Evolutionary conservation across 1,284 basidiomycete genomes (phyloP).

Genomic region (Boletus smithii): DNA sequence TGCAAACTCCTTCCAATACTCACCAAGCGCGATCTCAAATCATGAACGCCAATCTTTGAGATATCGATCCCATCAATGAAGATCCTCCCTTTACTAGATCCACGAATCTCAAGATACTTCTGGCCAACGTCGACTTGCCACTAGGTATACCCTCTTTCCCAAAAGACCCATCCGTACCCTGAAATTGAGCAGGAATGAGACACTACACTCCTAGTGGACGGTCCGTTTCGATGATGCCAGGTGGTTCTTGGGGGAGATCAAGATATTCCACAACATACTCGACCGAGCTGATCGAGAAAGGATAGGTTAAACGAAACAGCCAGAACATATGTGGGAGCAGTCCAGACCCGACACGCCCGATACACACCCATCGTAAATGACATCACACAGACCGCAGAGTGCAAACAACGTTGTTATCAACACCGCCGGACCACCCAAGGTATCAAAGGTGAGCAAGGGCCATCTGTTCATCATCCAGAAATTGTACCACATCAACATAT

Average conservation of each 20-base stretch:
- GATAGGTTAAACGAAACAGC: too few relatives aligned
- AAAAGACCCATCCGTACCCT: too few relatives aligned
- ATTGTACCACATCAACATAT: constrained; percentile 63
- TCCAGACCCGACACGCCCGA: constrained; percentile 66
- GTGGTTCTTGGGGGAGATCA: constrained; percentile 82
- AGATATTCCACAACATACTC: constrained; percentile 90
- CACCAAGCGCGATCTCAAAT: constrained; percentile 73
- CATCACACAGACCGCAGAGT: constrained; percentile 72
- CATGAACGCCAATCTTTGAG: constrained; percentile 80
- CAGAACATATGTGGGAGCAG: too few relatives aligned
- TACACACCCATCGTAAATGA: constrained; percentile 58
- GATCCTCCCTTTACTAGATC: constrained; percentile 82
- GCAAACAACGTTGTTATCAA: constrained; percentile 73
- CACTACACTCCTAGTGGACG: too few relatives aligned
- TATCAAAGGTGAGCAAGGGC: constrained; percentile 74
- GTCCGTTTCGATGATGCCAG: constrained; percentile 62
- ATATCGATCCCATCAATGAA: constrained; percentile 89
- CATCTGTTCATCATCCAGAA: constrained; percentile 83
- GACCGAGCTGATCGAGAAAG: constrained; percentile 72
- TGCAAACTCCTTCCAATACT: constrained; percentile 24
- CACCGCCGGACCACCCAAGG: constrained; percentile 62
- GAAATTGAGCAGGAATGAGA: too few relatives aligned
- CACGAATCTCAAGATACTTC: constrained; percentile 84
- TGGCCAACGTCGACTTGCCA: constrained; percentile 83
- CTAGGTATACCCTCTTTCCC: too few relatives aligned